Evolutionary conservation across 2,329 filamentous ascomycete species (phyloP).

Genomic region (Pyricularia pennisetigena): DNA sequence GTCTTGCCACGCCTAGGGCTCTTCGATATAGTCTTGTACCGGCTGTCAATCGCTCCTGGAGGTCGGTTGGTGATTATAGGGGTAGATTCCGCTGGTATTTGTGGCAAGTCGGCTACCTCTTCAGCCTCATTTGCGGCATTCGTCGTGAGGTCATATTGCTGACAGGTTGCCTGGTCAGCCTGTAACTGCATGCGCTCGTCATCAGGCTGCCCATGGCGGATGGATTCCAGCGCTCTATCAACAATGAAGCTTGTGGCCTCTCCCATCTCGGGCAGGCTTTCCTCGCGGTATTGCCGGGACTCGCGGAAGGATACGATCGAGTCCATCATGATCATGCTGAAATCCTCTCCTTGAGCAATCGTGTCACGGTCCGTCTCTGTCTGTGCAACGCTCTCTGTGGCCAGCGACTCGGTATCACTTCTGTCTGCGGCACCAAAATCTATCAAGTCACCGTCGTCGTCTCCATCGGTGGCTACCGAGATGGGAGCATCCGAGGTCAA

Average conservation of each 20-base stretch:
- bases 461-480: background rate
- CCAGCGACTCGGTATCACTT: conserved; percentile 16
- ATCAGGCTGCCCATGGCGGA: conserved; percentile 26
- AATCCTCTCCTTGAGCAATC: conserved; percentile 18
- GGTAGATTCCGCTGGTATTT: background rate
- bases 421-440: conserved; percentile 5
- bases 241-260: conserved; percentile 48
- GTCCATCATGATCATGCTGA: conserved; percentile 15
- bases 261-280: conserved; percentile 34
- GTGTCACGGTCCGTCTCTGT: conserved; percentile 17
- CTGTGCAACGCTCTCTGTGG: conserved; percentile 6
- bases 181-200: background rate
- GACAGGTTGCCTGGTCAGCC: background rate
- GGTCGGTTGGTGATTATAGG: background rate
- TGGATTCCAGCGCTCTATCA: conserved; percentile 41
- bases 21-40: background rate
- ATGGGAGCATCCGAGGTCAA: background rate
- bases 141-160: background rate
- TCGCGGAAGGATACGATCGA: conserved; percentile 37
- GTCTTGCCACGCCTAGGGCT: conserved; percentile 3
- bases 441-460: conserved; percentile 1
- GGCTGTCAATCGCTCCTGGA: background rate
- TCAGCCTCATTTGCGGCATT: background rate
- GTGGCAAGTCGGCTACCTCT: background rate
- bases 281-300: conserved; percentile 24